These are phyloP conservation scores for Alternaria gaisen DNA, from an alignment of 2,329 filamentous ascomycete species.

Conservation along the genomic window DNA sequence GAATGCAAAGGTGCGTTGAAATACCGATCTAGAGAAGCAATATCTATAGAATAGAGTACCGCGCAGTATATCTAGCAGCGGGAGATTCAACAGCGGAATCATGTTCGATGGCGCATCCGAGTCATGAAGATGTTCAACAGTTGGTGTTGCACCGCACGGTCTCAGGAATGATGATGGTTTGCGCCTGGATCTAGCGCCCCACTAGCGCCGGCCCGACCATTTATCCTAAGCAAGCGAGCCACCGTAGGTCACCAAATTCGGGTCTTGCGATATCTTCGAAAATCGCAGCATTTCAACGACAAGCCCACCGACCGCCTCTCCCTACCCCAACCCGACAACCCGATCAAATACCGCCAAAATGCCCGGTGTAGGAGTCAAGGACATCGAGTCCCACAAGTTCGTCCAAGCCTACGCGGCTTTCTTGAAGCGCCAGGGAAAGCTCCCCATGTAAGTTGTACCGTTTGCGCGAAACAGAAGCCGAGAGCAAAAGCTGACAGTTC, in stretches of 20 bases:
- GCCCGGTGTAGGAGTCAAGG: slow-evolving; percentile 83
- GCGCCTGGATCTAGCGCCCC: neutral
- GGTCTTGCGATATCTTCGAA: slow-evolving; percentile 10
- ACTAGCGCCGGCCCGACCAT: slow-evolving; percentile 29
- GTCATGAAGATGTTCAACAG: neutral
- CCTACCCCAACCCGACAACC: slow-evolving; percentile 23
- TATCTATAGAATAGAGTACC: rapidly evolving
- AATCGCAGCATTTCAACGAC: slow-evolving; percentile 32
- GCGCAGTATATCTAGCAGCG: neutral
- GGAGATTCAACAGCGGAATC: neutral
- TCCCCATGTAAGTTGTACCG: slow-evolving; percentile 67
- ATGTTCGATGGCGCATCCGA: neutral
- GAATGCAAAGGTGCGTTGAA: neutral
- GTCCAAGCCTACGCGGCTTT: slow-evolving; percentile 86
- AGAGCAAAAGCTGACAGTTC: slow-evolving; percentile 30
- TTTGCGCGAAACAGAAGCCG: neutral
- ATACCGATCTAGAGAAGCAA: neutral
- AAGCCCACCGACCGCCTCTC: slow-evolving; percentile 29
- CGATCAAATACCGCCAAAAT: slow-evolving; percentile 71
- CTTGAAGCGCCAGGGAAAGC: slow-evolving; percentile 94
- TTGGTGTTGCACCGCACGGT: neutral
- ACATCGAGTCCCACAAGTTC: slow-evolving; percentile 92
- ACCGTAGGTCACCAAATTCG: slow-evolving; percentile 21
- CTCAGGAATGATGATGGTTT: neutral
- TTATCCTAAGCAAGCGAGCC: slow-evolving; percentile 38